Conservation (phyloP, 768 basidiomycete genomes). For the Cantharellus cinnabarinus region DNA sequence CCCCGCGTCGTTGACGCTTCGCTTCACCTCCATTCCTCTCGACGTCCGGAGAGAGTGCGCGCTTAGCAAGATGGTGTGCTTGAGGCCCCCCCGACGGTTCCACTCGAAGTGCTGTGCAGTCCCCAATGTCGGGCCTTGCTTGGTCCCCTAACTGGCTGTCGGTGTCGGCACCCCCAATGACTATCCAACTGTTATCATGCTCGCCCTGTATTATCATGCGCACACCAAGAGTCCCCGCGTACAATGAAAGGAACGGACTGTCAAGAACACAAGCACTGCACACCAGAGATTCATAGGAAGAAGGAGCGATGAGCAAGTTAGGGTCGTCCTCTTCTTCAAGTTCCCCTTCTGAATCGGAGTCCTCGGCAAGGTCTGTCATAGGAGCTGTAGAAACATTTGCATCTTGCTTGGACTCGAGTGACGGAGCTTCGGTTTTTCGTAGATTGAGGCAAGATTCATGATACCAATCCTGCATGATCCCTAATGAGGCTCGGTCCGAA, state of each 20-base stretch:
- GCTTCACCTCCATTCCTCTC: no score
- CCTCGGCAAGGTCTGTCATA: constrained; percentile 9
- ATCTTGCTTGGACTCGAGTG: not conserved
- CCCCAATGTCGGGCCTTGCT: no score
- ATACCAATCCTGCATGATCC: constrained; percentile 55
- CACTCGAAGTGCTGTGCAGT: no score
- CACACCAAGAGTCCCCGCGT: constrained; percentile 48
- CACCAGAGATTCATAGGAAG: constrained; percentile 52
- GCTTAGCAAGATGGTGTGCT: no score
- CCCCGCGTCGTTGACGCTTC: no score
- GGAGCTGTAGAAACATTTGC: not conserved
- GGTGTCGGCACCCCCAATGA: constrained; percentile 4
- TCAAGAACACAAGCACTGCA: constrained; percentile 48
- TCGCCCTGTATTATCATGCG: constrained; percentile 42
- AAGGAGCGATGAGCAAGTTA: constrained; percentile 44
- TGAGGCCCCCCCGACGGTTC: no score
- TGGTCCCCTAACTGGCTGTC: no score
- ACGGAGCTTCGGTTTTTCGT: constrained; percentile 14
- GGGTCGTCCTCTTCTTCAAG: constrained; percentile 36
- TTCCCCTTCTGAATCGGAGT: constrained; percentile 25
- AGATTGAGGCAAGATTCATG: constrained; percentile 79
- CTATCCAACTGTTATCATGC: not conserved
- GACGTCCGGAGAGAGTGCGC: no score
- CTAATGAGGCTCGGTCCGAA: not conserved
- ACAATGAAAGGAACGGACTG: constrained; percentile 32